These are phyloP conservation scores for Monosporozyma yasuniensis DNA, from an alignment of 805 yeast species.

Conservation along the genomic window DNA sequence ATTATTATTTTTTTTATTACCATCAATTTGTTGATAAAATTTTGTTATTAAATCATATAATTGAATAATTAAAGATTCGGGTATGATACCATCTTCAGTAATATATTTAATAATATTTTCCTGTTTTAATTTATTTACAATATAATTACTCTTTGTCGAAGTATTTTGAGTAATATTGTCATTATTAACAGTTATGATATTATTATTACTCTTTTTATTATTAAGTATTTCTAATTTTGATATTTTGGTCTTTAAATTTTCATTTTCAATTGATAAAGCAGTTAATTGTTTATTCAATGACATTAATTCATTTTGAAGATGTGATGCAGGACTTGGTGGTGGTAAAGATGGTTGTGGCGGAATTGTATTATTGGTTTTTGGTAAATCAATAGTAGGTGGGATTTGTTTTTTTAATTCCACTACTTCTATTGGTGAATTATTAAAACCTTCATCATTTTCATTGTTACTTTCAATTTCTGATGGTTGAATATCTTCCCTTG, in stretches of 20 bases:
- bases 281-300: constrained; percentile 20
- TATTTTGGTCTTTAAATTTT: constrained; percentile 30
- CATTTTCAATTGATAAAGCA: constrained; percentile 27
- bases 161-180: neutral
- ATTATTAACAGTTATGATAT: neutral
- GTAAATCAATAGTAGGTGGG: neutral
- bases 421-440: too few species aligned
- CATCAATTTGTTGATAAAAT: neutral
- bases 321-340: neutral
- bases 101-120: constrained; percentile 8
- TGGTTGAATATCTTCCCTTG: neutral
- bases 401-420: neutral
- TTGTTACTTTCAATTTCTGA: neutral
- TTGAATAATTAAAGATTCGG: constrained; percentile 9
- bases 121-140: neutral
- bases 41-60: neutral
- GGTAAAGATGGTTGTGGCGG: neutral
- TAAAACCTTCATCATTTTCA: neutral
- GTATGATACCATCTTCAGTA: constrained; percentile 14
- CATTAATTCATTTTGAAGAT: constrained; percentile 19
- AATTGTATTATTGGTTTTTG: neutral
- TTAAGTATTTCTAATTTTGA: constrained; percentile 42
- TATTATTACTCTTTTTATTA: constrained; percentile 7
- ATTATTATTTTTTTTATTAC: neutral
- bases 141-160: neutral